Conservation (phyloP, 2,329 filamentous ascomycete species). For the Apiospora marii region DNA sequence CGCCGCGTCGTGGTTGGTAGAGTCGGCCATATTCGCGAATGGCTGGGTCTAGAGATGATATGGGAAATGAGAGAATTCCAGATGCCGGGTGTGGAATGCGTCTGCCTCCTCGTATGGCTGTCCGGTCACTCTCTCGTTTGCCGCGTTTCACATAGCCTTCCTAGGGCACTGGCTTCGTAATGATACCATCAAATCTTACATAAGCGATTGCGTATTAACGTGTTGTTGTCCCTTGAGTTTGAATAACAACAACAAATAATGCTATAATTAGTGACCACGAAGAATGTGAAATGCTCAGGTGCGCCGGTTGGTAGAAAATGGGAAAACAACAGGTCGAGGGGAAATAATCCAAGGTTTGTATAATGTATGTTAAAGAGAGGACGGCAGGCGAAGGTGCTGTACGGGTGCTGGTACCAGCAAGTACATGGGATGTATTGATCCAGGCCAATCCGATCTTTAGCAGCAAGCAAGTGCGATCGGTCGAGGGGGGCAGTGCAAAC, state of each 20-base stretch:
- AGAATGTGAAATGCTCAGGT: conserved; percentile 1
- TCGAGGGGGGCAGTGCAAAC: conserved; percentile 16
- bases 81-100: conserved; percentile 9
- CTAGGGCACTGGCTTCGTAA: neutral
- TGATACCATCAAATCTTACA: conserved; percentile 6
- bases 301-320: neutral
- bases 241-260: conserved; percentile 4
- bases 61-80: conserved; percentile 10
- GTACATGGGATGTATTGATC: neutral
- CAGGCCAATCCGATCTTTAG: conserved; percentile 2
- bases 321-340: neutral
- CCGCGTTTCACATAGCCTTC: conserved; percentile 7
- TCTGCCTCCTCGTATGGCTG: neutral
- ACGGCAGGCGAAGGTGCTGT: neutral
- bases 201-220: conserved; percentile 4
- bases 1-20: conserved; percentile 11
- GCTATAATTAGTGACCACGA: neutral
- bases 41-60: neutral
- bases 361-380: neutral
- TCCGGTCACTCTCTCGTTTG: neutral
- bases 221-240: neutral
- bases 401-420: neutral
- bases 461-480: neutral
- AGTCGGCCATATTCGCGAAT: conserved; percentile 24
- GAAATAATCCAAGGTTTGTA: neutral